A percentile compares a stretch with the other conserved stretches of the same genome.
Evolutionary conservation across 2,329 filamentous ascomycete genomes (phyloP).

Genomic region (Penicillium oxalicum): DNA sequence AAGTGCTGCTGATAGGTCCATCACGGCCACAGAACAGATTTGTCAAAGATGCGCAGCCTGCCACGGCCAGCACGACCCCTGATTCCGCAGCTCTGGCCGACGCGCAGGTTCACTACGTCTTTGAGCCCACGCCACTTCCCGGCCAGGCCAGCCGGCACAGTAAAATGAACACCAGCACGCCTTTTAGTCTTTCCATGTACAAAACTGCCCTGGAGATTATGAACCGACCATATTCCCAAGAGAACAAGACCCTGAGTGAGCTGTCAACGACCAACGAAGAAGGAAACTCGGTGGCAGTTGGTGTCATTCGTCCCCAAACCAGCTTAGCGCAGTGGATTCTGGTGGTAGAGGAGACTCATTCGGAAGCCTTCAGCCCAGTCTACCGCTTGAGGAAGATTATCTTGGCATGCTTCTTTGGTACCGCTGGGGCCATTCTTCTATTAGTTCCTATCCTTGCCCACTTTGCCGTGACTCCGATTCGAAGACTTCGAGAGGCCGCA

Average conservation of each 20-base stretch:
- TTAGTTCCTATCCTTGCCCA: conserved; percentile 75
- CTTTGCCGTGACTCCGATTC: conserved; percentile 72
- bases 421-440: conserved; percentile 64
- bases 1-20: conserved; percentile 66
- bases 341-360: conserved; percentile 67
- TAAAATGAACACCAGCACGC: conserved; percentile 28
- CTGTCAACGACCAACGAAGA: conserved; percentile 70
- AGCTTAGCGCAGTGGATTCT: conserved; percentile 74
- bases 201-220: conserved; percentile 59
- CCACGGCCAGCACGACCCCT: conserved; percentile 13
- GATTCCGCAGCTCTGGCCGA: conserved; percentile 35
- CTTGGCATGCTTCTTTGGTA: conserved; percentile 78
- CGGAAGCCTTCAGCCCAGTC: conserved; percentile 73
- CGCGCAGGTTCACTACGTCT: conserved; percentile 51
- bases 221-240: conserved; percentile 41
- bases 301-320: conserved; percentile 65
- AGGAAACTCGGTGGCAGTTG: conserved; percentile 64
- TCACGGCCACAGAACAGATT: conserved; percentile 61
- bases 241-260: conserved; percentile 63
- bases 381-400: conserved; percentile 70
- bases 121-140: conserved; percentile 50
- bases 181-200: conserved; percentile 58
- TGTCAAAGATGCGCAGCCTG: conserved; percentile 21
- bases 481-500: conserved; percentile 68
- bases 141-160: conserved; percentile 24